Conservation (phyloP, 371 early-diverging fungal genomes). For the Umbelopsis sp. region DNA sequence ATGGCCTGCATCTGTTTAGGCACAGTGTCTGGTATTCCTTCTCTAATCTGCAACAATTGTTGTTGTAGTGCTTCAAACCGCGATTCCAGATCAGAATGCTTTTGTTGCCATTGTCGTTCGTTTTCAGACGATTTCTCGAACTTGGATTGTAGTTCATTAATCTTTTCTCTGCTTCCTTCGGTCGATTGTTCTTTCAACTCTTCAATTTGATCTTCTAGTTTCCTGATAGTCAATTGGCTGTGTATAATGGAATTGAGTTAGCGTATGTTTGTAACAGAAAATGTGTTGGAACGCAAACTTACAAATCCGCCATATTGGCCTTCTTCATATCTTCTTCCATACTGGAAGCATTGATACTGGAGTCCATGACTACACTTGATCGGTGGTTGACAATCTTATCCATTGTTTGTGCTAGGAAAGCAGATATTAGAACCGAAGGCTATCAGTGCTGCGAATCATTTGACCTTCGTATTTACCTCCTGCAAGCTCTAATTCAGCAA, state of each 20-base stretch:
- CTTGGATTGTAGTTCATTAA: neutral
- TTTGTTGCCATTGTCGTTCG: slow-evolving; percentile 14
- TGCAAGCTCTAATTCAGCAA: slow-evolving; percentile 81
- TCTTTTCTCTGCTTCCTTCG: neutral
- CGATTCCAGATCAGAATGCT: slow-evolving; percentile 6
- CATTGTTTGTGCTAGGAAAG: slow-evolving; percentile 27
- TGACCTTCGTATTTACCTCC: slow-evolving; percentile 30
- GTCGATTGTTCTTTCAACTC: slow-evolving; percentile 30
- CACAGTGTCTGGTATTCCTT: slow-evolving; percentile 52
- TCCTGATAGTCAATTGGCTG: slow-evolving; percentile 42
- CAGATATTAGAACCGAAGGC: neutral
- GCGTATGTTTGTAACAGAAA: neutral
- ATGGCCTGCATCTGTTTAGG: slow-evolving; percentile 52
- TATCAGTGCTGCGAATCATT: neutral
- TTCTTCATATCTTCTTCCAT: slow-evolving; percentile 57
- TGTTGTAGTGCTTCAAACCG: slow-evolving; percentile 48
- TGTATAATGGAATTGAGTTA: neutral
- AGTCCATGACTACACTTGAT: slow-evolving; percentile 42
- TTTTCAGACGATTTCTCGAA: neutral
- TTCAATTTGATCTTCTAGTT: slow-evolving; percentile 45
- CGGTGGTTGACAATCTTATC: slow-evolving; percentile 40
- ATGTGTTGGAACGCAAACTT: slow-evolving; percentile 17
- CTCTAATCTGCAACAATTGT: slow-evolving; percentile 65
- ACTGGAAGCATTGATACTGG: slow-evolving; percentile 27
- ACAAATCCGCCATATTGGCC: slow-evolving; percentile 56